phyloP scores from a whole-genome alignment of 345 rosid species.

The Murraya koenigii region DNA sequence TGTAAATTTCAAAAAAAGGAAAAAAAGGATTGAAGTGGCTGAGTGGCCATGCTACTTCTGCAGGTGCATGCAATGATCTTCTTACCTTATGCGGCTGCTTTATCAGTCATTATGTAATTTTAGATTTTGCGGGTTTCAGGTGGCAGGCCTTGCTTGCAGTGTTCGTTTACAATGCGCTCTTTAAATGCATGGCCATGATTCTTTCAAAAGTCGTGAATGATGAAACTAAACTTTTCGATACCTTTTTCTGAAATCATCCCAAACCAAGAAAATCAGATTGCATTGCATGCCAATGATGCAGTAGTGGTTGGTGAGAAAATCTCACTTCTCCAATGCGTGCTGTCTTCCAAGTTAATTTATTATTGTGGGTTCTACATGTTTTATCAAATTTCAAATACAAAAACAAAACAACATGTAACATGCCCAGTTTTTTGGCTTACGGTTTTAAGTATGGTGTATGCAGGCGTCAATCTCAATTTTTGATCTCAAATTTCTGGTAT shows the following conservation, averaged over 20 bases:
- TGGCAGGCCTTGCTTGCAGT: neutral
- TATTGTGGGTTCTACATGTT: no score
- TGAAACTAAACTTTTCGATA: neutral
- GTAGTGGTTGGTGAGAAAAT: slow-evolving; percentile 5
- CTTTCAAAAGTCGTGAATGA: neutral
- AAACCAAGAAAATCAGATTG: neutral
- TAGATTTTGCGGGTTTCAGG: neutral
- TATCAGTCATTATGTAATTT: neutral
- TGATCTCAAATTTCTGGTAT: neutral
- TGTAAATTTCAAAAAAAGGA: neutral
- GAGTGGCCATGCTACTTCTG: neutral
- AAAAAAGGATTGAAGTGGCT: neutral
- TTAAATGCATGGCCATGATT: neutral
- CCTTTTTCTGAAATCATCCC: neutral
- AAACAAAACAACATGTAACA: no score
- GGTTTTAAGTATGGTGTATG: neutral
- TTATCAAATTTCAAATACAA: no score
- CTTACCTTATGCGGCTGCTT: neutral
- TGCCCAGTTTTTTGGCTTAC: neutral
- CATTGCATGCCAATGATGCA: neutral
- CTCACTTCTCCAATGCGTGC: neutral
- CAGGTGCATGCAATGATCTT: neutral
- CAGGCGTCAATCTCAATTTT: neutral
- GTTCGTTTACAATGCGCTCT: neutral
- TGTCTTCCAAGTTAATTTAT: neutral